Conservation (phyloP, 768 basidiomycete genomes). For the Leucocoprinus birnbaumii region DNA sequence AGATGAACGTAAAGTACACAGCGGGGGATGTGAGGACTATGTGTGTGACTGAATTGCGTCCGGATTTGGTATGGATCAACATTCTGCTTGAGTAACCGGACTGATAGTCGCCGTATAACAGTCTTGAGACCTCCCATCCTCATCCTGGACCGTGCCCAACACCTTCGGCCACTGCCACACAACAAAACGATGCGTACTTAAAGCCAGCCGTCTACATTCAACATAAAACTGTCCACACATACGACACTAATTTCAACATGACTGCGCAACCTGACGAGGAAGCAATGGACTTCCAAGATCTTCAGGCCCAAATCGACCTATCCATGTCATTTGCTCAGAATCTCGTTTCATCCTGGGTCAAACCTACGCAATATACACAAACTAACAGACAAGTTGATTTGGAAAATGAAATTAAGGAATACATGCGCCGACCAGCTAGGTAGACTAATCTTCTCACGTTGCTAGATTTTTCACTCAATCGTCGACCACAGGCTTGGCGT, state of each 20-base stretch:
- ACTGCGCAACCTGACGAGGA: conserved; percentile 38
- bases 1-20: background rate
- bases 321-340: conserved; percentile 75
- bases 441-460: conserved; percentile 28
- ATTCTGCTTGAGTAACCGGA: background rate
- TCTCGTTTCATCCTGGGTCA: conserved; percentile 77
- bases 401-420: conserved; percentile 60
- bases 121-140: background rate
- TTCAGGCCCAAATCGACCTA: conserved; percentile 83
- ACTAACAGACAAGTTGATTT: conserved; percentile 32
- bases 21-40: background rate
- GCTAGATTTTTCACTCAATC: conserved; percentile 2
- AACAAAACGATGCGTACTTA: background rate
- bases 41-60: background rate
- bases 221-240: background rate
- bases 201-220: background rate
- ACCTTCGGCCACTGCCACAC: no score
- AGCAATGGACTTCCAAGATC: conserved; percentile 58
- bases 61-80: background rate
- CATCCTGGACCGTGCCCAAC: no score
- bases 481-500: conserved; percentile 60
- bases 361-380: conserved; percentile 42
- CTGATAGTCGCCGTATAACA: conserved; percentile 8
- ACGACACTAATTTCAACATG: conserved; percentile 19
- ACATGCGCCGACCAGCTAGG: conserved; percentile 71